Percentiles rank a stretch among this genome's conserved stretches.
Evolutionary conservation across 225 moss, liverwort and hornwort species (phyloP).

Genomic region (Antitrichia curtipendula): DNA sequence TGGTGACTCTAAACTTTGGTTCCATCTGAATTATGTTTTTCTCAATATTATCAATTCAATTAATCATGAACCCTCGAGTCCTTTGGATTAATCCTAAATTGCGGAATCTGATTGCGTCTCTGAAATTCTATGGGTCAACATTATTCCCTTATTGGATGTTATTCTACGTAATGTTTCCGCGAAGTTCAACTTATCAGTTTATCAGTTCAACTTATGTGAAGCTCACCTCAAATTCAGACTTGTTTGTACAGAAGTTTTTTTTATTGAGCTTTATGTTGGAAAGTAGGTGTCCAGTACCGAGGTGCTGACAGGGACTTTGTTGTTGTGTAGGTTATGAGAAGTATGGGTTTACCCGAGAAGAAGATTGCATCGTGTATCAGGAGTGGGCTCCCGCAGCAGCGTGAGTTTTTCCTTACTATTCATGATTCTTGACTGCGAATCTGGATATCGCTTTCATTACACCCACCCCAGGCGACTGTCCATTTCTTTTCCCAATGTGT

Average conservation of each 20-base stretch:
- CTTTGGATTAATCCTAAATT: not conserved
- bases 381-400: constrained; percentile 90
- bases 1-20: not conserved
- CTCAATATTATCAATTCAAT: not conserved
- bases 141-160: not conserved
- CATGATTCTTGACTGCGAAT: not conserved
- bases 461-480: not conserved
- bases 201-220: not conserved
- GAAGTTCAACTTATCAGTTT: not conserved
- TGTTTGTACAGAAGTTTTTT: not conserved
- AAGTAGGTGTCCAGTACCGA: not conserved
- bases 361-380: constrained; percentile 39
- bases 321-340: constrained; percentile 21
- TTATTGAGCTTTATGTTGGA: not conserved
- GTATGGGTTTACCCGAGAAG: constrained; percentile 63
- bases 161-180: not conserved
- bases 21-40: not conserved
- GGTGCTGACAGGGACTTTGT: not conserved
- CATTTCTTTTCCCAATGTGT: not conserved
- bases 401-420: constrained; percentile 16
- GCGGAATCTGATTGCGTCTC: not conserved
- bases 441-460: not conserved
- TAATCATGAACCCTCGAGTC: not conserved
- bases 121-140: not conserved
- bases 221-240: not conserved